Evolutionary conservation across 306 rosid genomes (phyloP), one percentile per base, ranked within the genome.

Genomic region (Castanea sativa): DNA sequence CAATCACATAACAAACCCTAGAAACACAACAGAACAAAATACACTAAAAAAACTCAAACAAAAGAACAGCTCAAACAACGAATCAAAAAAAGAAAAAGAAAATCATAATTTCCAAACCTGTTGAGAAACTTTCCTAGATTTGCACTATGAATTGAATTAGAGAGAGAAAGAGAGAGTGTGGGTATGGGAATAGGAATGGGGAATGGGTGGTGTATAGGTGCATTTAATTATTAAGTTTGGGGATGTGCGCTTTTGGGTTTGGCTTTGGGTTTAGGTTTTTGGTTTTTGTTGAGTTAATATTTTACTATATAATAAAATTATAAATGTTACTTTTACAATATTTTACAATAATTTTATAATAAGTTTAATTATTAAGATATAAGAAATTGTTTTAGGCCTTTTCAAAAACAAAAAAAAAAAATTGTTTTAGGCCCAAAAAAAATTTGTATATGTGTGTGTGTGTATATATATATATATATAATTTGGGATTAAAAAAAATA

Each of bases 1-100:
- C 41, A 64, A 64, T 30, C 69, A 30, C 23, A 73, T 70, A 71
- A 23, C 3, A 38, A 64, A 4, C 74, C 86, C 81, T 83, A 21
- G 2, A 61, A 16, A 77, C 12, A 71, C 25, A 25, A 56, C 41
- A 3, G 25, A 71, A 71, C 56, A 56, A 61, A 23, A 25, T 25
- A 25, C 27, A 1, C 27, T 25, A 25, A 33, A 29, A 75, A 52
- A 19, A 20, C n/a, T 60, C 65, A 71, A 5, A 14, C 12, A 77
- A 21, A 18, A 59, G n/a, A 63, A 20, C 2, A 32, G 59, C 4
- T 74, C 51, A 35, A 35, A 35, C 27, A 25, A 25, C 1, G 27
- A 25, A 25, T 25, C 27, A 25, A 25, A 25, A 25, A 1, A 25
- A 25, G 27, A 25, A 25, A 25, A 25, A 25, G 27, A 25, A 25